Base-by-base conservation (phyloP, 352 stramenopile species). In the Phytophthora citrophthora region DNA sequence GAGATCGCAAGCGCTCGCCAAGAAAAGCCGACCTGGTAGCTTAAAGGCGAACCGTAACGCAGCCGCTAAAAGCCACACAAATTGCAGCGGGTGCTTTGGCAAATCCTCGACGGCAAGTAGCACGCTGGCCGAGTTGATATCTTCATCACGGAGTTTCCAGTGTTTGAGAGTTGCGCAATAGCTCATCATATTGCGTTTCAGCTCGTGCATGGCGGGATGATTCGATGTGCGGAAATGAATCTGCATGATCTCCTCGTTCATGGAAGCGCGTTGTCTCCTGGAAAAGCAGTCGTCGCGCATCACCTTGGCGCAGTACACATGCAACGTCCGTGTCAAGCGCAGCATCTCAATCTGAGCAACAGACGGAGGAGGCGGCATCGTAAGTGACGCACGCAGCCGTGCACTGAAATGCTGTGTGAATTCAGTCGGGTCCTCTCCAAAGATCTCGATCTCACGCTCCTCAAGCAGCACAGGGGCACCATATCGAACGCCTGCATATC, bases 211-310 rank as follows among this genome's bases (percentile, higher is more conserved):
- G 16, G 81, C 81, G 2, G 83, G 83, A 64, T 91, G 83, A 43
- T 86, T 89, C 12, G 68, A 74, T 29, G 81, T 91, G 41, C 83
- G 83, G 50, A 90, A 90, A 52, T 90, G 79, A 59, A 90, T 91
- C 62, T 91, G 83, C 57, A 91, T 63, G 34, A 90, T 88, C 45
- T 91, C 83, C 58, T 91, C 83, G 64, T 91, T 91, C 80, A 91
- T 90, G 4, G 79, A 91, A 26, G 83, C 83, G 34, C 87, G 86
- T 62, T 91, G 83, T 48, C 83, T 71, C 32, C 79, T 65, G 15
- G 83, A 90, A 39, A 91, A 91, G 59, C 80, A 90, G 56, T 90
- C 80, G 64, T 91, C 81, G 13, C 73, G 72, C 32, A 83, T 72
- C 4, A 89, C 75, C 45, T 86, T 86, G 20, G 80, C 81, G 52